phyloP scores from a whole-genome alignment of 129 eudicot species.

The Artemisia annua region DNA sequence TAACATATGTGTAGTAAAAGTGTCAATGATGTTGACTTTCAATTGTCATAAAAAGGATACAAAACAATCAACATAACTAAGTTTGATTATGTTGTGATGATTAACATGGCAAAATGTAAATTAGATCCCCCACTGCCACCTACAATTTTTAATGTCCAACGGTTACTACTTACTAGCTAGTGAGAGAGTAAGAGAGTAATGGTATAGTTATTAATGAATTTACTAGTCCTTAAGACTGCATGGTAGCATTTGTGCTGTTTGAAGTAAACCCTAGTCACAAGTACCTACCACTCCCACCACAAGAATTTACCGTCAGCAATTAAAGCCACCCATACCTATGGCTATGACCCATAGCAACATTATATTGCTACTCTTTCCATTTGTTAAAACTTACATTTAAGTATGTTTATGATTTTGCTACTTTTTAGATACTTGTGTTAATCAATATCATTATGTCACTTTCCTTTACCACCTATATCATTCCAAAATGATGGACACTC shows the following conservation, averaged over 20 bases:
- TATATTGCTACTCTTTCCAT: not conserved
- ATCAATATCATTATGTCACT: not conserved
- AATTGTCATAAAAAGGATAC: too few species aligned
- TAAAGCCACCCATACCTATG: slow-evolving; percentile 13
- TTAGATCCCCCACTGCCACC: slow-evolving; percentile 15
- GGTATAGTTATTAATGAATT: slow-evolving; percentile 7
- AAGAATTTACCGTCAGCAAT: slow-evolving; percentile 16
- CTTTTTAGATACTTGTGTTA: not conserved
- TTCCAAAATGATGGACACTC: not conserved
- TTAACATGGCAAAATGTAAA: not conserved
- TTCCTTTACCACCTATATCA: not conserved
- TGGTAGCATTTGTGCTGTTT: slow-evolving; percentile 11
- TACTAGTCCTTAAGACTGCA: slow-evolving; percentile 1
- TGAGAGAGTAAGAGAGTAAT: not conserved
- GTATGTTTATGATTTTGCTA: not conserved
- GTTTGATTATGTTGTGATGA: too few species aligned
- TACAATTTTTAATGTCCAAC: slow-evolving; percentile 29
- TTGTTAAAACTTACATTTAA: not conserved
- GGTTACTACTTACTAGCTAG: slow-evolving; percentile 19
- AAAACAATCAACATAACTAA: too few species aligned
- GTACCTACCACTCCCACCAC: slow-evolving; percentile 10
- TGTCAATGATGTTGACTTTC: not conserved
- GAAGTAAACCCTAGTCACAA: slow-evolving; percentile 5
- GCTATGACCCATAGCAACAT: not conserved
- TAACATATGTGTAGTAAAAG: not conserved